A percentile compares a stretch with the other conserved stretches of the same genome.
Evolutionary conservation across 2,329 filamentous ascomycete genomes (phyloP).

Genomic region (Pyrenochaeta sp.): DNA sequence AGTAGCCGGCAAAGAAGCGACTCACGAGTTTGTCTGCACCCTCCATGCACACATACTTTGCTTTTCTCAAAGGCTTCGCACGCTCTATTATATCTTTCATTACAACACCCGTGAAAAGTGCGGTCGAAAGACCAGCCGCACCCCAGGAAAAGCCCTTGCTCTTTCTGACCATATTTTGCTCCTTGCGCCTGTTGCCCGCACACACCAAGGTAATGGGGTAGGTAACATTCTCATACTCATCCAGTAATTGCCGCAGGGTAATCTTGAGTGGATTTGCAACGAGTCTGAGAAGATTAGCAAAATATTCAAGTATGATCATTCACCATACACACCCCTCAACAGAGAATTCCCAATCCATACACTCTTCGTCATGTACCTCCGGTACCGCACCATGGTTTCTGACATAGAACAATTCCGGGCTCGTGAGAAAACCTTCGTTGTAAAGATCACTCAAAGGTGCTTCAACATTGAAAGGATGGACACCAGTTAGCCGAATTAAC

Average conservation of each 20-base stretch:
- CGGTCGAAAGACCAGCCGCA: slow-evolving; percentile 83
- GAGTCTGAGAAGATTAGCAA: slow-evolving; percentile 53
- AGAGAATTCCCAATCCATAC: slow-evolving; percentile 80
- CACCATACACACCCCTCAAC: slow-evolving; percentile 82
- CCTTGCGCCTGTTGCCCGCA: slow-evolving; percentile 89
- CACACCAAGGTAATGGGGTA: slow-evolving; percentile 90
- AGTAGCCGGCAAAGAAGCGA: not conserved
- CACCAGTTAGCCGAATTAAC: slow-evolving; percentile 84
- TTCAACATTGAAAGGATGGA: slow-evolving; percentile 92
- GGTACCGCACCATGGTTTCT: slow-evolving; percentile 89
- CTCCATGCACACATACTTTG: slow-evolving; percentile 88
- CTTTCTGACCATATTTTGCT: slow-evolving; percentile 90
- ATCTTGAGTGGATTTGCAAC: slow-evolving; percentile 79
- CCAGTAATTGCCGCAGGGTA: slow-evolving; percentile 74
- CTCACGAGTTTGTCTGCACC: slow-evolving; percentile 78
- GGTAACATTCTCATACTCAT: slow-evolving; percentile 80
- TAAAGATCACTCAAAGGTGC: slow-evolving; percentile 80
- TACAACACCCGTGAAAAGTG: slow-evolving; percentile 83
- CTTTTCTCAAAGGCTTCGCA: slow-evolving; percentile 72
- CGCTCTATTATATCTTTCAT: slow-evolving; percentile 74
- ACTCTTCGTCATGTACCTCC: slow-evolving; percentile 72
- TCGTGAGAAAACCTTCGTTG: slow-evolving; percentile 84
- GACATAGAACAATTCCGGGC: slow-evolving; percentile 88
- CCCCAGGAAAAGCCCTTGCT: slow-evolving; percentile 97
- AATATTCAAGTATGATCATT: no score